Evolutionary conservation across 257 asterid genomes (phyloP).

Genomic region (Jacaranda mimosifolia): DNA sequence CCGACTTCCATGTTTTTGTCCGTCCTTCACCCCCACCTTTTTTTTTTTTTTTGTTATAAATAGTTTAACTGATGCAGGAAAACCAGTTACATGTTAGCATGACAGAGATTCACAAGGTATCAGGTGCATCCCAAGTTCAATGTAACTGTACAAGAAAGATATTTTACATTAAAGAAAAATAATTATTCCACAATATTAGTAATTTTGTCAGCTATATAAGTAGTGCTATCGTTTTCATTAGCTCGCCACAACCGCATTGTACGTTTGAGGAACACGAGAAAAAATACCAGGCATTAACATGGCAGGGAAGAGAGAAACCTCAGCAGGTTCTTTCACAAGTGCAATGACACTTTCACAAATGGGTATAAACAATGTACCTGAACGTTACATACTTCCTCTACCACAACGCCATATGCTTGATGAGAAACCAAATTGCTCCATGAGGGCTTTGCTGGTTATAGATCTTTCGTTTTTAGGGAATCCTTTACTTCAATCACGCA

Average conservation of each 20-base stretch:
- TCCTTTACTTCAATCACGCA: slow-evolving; percentile 42
- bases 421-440: slow-evolving; percentile 30
- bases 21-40: background rate
- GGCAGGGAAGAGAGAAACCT: slow-evolving; percentile 38
- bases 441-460: slow-evolving; percentile 47
- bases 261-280: background rate
- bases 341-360: slow-evolving; percentile 47
- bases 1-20: slow-evolving; percentile 26
- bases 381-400: slow-evolving; percentile 53
- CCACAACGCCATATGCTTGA: slow-evolving; percentile 50
- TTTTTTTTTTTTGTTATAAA: background rate
- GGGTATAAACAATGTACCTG: slow-evolving; percentile 51
- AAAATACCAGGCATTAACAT: slow-evolving; percentile 20
- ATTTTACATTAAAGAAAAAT: background rate
- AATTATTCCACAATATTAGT: background rate
- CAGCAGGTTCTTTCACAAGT: slow-evolving; percentile 46
- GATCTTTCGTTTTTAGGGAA: slow-evolving; percentile 49
- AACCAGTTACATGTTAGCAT: background rate
- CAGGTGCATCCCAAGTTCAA: slow-evolving; percentile 13
- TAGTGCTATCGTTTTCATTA: slow-evolving; percentile 28
- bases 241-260: background rate
- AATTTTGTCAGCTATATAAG: slow-evolving; percentile 33
- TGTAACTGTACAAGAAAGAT: slow-evolving; percentile 25
- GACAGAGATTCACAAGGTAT: background rate
- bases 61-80: slow-evolving; percentile 13